Base-by-base conservation (phyloP, 495 filamentous ascomycete genomes). In the Penicillium cataractarum region DNA sequence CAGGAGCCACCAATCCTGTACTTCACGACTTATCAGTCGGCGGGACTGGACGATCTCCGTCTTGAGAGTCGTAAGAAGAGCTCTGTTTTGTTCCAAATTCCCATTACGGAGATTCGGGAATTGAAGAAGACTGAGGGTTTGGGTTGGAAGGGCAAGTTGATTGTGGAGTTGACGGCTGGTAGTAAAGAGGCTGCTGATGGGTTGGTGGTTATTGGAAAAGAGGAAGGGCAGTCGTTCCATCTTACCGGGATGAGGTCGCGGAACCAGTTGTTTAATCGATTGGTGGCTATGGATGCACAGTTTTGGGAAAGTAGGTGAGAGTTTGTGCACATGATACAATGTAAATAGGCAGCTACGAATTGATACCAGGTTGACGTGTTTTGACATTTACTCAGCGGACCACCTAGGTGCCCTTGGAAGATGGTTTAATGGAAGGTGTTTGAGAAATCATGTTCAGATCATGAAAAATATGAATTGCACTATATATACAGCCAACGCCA, bases 121-220 rank as follows among this genome's bases (percentile, higher is more conserved):
- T 63, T 97, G 55, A 89, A 87, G 74, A 96, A 96, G 78, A 79
- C 92, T 2, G 92, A 92, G 10, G 92, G 92, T 0, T 80, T 93
- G 60, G 93, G 92, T 1, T 97, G 92, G 92, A 96, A 96, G 77
- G 86, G 87, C 9, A 95, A 92, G 76, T 71, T 95, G 29, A 85
- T 93, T 29, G 87, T 94, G n/a, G 91, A 90, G 12, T 92, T 91
- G 90, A 86, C 89, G 3, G 80, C 90, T 57, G 88, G 87, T 3
- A 70, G 74, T 33, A 82, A 88, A 60, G 89, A 94, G 72, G 86
- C 94, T 42, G 85, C 87, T 0, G 92, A 94, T 81, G 92, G 92
- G 12, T 60, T 96, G 68, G 81, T 92, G 64, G 86, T 96, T 68
- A 70, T 77, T 19, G 86, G 87, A 48, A 80, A 76, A 56, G 69